Evolutionary conservation across 768 basidiomycete genomes (phyloP).

Genomic region (Leccinum aurantiacum): DNA sequence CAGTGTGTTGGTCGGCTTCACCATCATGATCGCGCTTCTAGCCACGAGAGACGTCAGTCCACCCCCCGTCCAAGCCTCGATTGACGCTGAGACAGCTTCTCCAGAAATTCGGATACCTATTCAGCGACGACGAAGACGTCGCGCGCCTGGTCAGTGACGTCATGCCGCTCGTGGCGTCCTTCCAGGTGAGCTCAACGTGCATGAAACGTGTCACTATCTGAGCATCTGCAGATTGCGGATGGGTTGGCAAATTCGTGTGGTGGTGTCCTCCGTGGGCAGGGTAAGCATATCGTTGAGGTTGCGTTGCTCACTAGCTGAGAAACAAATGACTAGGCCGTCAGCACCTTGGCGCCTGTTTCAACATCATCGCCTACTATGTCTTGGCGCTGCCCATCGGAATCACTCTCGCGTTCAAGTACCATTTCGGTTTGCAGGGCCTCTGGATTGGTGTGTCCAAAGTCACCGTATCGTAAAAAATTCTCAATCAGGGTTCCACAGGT

Average conservation of each 20-base stretch:
- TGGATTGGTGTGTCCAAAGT: conserved; percentile 44
- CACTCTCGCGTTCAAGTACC: conserved; percentile 46
- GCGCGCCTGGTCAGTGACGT: conserved; percentile 49
- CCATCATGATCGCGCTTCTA: conserved; percentile 62
- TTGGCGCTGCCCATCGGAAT: conserved; percentile 54
- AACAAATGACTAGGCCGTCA: conserved; percentile 43
- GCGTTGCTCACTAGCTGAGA: conserved; percentile 3
- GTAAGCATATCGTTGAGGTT: conserved; percentile 16
- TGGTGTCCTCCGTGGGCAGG: conserved; percentile 49
- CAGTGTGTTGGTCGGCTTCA: conserved; percentile 56
- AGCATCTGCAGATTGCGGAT: conserved; percentile 44
- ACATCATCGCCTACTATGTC: conserved; percentile 63
- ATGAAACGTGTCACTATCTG: not conserved
- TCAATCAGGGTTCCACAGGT: conserved; percentile 39
- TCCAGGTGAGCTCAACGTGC: conserved; percentile 38
- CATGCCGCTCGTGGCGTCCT: conserved; percentile 55
- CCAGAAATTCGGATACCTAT: conserved; percentile 62
- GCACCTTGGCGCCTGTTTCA: conserved; percentile 73
- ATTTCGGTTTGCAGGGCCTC: conserved; percentile 48
- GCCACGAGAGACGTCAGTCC: conserved; percentile 52
- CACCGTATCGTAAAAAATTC: not conserved
- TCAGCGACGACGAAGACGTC: conserved; percentile 61
- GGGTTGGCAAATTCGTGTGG: conserved; percentile 53
- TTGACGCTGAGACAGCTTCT: not conserved
- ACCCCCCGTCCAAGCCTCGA: not conserved